Evolutionary conservation across 2,329 filamentous ascomycete species (phyloP).

Genomic region (Ploettnerulaceae sp.): DNA sequence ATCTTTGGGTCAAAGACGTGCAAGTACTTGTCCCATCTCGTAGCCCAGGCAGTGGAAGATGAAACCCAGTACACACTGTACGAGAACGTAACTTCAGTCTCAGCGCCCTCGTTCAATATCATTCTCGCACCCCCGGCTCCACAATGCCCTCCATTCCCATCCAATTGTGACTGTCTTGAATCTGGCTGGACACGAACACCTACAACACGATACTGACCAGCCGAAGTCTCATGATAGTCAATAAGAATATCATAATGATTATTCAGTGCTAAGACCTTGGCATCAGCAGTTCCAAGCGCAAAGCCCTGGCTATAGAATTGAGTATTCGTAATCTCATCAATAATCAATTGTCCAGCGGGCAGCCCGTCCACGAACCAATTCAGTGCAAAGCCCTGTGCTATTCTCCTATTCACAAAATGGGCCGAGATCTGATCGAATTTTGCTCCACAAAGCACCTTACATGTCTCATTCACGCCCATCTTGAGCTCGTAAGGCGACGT

Average conservation of each 20-base stretch:
- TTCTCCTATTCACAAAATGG: conserved; percentile 76
- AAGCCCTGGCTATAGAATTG: conserved; percentile 92
- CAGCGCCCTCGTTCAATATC: conserved; percentile 57
- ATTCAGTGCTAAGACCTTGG: conserved; percentile 61
- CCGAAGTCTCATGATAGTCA: conserved; percentile 79
- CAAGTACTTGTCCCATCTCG: conserved; percentile 97
- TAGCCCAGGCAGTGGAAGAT: conserved; percentile 86
- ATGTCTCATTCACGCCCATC: conserved; percentile 84
- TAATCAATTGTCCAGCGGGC: conserved; percentile 78
- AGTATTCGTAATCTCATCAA: conserved; percentile 69
- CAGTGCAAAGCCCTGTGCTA: conserved; percentile 80
- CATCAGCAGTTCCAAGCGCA: conserved; percentile 62
- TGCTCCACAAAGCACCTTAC: conserved; percentile 71
- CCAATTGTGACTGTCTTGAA: conserved; percentile 57
- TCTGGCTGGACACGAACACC: conserved; percentile 83
- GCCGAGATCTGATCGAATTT: conserved; percentile 63
- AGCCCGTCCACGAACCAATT: conserved; percentile 96
- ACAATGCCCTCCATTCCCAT: conserved; percentile 54
- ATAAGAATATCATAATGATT: conserved; percentile 95
- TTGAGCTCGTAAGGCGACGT: conserved; percentile 89
- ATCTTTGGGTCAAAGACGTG: conserved; percentile 98
- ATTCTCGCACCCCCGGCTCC: conserved; percentile 52
- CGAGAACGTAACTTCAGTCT: conserved; percentile 73
- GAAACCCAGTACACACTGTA: conserved; percentile 89
- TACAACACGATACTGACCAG: conserved; percentile 76